phyloP scores from a whole-genome alignment of 2,329 filamentous ascomycete species.

The Pseudonectria buxi region DNA sequence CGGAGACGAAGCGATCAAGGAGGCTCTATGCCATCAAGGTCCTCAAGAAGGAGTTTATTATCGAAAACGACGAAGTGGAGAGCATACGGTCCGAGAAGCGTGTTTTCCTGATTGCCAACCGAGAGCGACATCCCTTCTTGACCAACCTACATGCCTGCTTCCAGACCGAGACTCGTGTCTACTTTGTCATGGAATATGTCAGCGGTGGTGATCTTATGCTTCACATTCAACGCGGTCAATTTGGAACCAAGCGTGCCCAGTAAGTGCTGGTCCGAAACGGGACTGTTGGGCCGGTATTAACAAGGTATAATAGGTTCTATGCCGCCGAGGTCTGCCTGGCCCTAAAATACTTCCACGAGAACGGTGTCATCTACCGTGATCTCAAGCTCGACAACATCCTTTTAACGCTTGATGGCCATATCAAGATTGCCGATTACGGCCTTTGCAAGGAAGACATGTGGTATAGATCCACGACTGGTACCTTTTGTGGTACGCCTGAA shows the following conservation, averaged over 20 bases:
- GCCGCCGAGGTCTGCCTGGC: slow-evolving; percentile 95
- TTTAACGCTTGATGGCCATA: slow-evolving; percentile 88
- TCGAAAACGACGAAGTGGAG: slow-evolving; percentile 98
- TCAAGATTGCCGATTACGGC: slow-evolving; percentile 98
- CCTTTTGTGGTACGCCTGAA: slow-evolving; percentile 98
- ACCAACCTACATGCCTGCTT: slow-evolving; percentile 95
- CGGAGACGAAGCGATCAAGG: slow-evolving; percentile 88
- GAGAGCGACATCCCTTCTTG: slow-evolving; percentile 92
- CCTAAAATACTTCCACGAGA: slow-evolving; percentile 98
- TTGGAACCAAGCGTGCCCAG: slow-evolving; percentile 93
- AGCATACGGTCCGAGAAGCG: slow-evolving; percentile 96
- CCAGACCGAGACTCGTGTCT: slow-evolving; percentile 96
- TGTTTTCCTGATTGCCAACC: slow-evolving; percentile 94
- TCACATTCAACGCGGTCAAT: slow-evolving; percentile 95
- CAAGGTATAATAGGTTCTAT: slow-evolving; percentile 67
- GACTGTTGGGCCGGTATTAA: slow-evolving; percentile 8
- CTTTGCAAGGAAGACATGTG: slow-evolving; percentile 99
- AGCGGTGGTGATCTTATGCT: slow-evolving; percentile 98
- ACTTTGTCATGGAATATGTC: slow-evolving; percentile 99
- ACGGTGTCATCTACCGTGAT: slow-evolving; percentile 97
- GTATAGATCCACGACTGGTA: slow-evolving; percentile 94
- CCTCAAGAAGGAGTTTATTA: slow-evolving; percentile 99
- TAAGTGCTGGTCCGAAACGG: slow-evolving; percentile 41
- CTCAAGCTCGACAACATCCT: slow-evolving; percentile 91
- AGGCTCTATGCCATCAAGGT: slow-evolving; percentile 98